Percentiles rank a stretch among this genome's conserved stretches.
These are phyloP conservation scores for Choanephora cucurbitarum DNA, from an alignment of 371 early-diverging fungal species.

Conservation along the genomic window DNA sequence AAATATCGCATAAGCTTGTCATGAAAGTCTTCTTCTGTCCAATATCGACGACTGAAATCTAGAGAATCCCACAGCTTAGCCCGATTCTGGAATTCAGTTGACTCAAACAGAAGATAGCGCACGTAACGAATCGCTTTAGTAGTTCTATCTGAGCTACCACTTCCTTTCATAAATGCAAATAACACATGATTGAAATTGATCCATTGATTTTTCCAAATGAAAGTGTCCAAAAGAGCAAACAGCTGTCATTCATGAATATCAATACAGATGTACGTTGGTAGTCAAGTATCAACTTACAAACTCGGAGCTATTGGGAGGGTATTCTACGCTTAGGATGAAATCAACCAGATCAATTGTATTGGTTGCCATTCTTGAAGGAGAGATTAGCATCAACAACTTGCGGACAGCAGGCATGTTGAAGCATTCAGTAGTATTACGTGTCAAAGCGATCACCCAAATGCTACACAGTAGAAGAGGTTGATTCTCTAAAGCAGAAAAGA, in stretches of 20 bases:
- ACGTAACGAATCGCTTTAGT: constrained; percentile 52
- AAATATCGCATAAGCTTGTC: constrained; percentile 67
- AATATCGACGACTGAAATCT: constrained; percentile 66
- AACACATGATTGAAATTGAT: constrained; percentile 73
- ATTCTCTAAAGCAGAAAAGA: constrained; percentile 60
- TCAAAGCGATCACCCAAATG: constrained; percentile 64
- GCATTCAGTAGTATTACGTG: constrained; percentile 33
- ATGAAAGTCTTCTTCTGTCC: constrained; percentile 74
- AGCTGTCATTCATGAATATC: constrained; percentile 23
- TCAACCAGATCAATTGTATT: constrained; percentile 69
- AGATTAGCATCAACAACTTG: constrained; percentile 66
- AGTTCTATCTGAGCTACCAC: constrained; percentile 50
- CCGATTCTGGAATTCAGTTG: constrained; percentile 60
- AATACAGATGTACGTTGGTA: no score
- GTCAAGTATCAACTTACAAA: constrained; percentile 26
- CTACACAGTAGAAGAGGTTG: constrained; percentile 69
- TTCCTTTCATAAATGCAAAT: constrained; percentile 70
- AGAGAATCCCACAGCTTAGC: constrained; percentile 69
- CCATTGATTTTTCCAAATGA: constrained; percentile 75
- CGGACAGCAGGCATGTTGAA: constrained; percentile 60
- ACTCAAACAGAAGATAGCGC: constrained; percentile 63
- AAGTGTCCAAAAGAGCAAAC: constrained; percentile 57
- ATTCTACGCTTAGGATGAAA: constrained; percentile 58
- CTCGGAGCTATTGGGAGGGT: constrained; percentile 30
- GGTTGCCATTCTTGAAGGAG: constrained; percentile 70